Conservation (phyloP, 192 early-diverging fungal genomes). For the Phycomyces blakesleeanus region DNA sequence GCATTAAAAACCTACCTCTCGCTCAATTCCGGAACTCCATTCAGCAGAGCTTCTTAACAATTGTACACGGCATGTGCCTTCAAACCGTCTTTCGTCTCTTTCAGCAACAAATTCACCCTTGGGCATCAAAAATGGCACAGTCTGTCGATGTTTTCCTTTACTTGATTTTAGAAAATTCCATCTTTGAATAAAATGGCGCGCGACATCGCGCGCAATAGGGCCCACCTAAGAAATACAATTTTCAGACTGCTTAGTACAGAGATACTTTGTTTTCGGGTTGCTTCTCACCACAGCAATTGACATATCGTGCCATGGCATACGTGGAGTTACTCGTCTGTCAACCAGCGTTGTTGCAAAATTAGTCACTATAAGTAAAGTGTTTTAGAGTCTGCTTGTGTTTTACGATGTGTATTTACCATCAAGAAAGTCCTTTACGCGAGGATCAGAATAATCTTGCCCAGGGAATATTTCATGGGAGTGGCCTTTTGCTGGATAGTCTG, state of each 20-base stretch:
- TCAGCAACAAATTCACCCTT: slow-evolving; percentile 69
- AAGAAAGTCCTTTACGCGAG: slow-evolving; percentile 75
- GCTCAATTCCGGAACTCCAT: slow-evolving; percentile 71
- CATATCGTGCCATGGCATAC: slow-evolving; percentile 94
- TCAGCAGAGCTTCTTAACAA: slow-evolving; percentile 63
- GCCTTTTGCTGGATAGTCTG: slow-evolving; percentile 57
- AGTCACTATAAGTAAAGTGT: slow-evolving; percentile 30
- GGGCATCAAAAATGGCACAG: slow-evolving; percentile 66
- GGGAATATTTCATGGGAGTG: slow-evolving; percentile 52
- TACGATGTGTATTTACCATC: slow-evolving; percentile 36
- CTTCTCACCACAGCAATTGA: slow-evolving; percentile 60
- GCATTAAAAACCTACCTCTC: slow-evolving; percentile 30
- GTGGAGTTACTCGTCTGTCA: slow-evolving; percentile 43
- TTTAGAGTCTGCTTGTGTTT: neutral
- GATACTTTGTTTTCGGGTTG: neutral
- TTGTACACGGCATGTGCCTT: slow-evolving; percentile 64
- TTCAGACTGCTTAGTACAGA: neutral
- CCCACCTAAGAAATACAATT: slow-evolving; percentile 45
- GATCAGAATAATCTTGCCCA: slow-evolving; percentile 87
- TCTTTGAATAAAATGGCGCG: slow-evolving; percentile 83
- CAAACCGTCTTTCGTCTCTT: slow-evolving; percentile 52
- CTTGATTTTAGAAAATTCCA: slow-evolving; percentile 84
- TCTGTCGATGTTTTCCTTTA: slow-evolving; percentile 57
- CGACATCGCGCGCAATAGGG: slow-evolving; percentile 76
- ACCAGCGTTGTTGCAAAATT: slow-evolving; percentile 31